phyloP scores from a whole-genome alignment of 495 filamentous ascomycete genomes.

The Neurospora sp. region DNA sequence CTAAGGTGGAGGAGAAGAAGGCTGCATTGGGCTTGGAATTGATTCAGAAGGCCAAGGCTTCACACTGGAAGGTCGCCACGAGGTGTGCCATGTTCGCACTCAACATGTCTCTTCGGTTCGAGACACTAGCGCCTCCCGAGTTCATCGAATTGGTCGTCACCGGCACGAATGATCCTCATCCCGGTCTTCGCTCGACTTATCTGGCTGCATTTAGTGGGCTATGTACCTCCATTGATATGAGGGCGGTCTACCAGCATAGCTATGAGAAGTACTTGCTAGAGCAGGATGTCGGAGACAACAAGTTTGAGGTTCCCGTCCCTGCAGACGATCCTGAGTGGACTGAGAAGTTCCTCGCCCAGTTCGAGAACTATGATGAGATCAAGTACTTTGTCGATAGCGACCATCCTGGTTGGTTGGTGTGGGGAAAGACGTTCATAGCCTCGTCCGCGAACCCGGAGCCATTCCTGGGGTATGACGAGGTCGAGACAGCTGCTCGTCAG shows the following conservation, averaged over 20 bases:
- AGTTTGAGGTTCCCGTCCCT: constrained; percentile 60
- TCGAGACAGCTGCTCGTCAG: constrained; percentile 63
- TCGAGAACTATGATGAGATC: constrained; percentile 61
- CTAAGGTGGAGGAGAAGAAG: constrained; percentile 72
- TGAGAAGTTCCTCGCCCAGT: constrained; percentile 60
- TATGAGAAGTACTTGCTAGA: constrained; percentile 78
- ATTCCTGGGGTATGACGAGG: constrained; percentile 71
- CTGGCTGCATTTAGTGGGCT: constrained; percentile 66
- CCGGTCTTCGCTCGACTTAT: constrained; percentile 72
- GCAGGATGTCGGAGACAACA: constrained; percentile 62
- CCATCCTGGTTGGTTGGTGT: constrained; percentile 95
- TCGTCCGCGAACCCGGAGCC: constrained; percentile 57
- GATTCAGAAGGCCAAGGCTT: constrained; percentile 60
- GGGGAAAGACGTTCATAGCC: constrained; percentile 74
- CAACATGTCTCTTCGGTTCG: constrained; percentile 80
- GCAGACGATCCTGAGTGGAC: constrained; percentile 70
- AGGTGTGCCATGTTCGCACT: constrained; percentile 80
- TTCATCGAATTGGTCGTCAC: constrained; percentile 75
- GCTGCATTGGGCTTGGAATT: constrained; percentile 69
- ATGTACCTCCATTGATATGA: constrained; percentile 74
- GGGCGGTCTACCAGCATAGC: constrained; percentile 74
- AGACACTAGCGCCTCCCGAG: constrained; percentile 68
- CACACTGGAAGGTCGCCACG: constrained; percentile 93
- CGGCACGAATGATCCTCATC: constrained; percentile 84
- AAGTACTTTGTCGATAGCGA: constrained; percentile 87